Percentiles rank a stretch among this genome's conserved stretches.
These are phyloP conservation scores for Trichoderma citrinoviride DNA, from an alignment of 2,329 filamentous ascomycete genomes.

Conservation along the genomic window DNA sequence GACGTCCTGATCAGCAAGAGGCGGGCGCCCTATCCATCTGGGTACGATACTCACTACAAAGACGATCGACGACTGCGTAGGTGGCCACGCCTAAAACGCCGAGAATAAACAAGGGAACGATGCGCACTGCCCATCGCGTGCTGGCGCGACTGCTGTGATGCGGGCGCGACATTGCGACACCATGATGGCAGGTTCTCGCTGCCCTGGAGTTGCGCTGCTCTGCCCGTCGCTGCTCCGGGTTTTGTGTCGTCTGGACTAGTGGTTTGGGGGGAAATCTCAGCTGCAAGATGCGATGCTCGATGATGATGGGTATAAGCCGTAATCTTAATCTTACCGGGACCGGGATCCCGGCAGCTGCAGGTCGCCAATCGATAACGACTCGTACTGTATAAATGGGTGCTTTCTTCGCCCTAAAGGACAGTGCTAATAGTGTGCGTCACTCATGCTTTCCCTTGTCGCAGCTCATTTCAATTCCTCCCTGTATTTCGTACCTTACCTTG, in stretches of 20 bases:
- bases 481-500: background rate
- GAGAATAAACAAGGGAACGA: conserved; percentile 68
- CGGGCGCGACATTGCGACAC: conserved; percentile 36
- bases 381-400: background rate
- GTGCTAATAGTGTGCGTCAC: background rate
- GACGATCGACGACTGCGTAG: conserved; percentile 65
- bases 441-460: background rate
- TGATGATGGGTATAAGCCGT: background rate
- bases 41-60: conserved; percentile 61
- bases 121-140: conserved; percentile 43
- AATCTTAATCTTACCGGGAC: background rate
- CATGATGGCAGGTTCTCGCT: conserved; percentile 23
- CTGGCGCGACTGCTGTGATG: conserved; percentile 31
- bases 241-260: background rate
- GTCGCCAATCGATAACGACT: background rate
- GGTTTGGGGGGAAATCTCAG: background rate
- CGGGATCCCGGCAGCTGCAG: background rate
- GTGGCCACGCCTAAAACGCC: conserved; percentile 66
- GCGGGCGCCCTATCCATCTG: too few relatives aligned
- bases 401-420: accelerated
- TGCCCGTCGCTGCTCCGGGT: background rate
- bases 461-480: background rate
- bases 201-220: background rate
- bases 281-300: background rate
- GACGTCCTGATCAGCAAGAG: background rate